phyloP scores from a whole-genome alignment of 1,284 basidiomycete genomes.

The Mrakiaceae sp. region DNA sequence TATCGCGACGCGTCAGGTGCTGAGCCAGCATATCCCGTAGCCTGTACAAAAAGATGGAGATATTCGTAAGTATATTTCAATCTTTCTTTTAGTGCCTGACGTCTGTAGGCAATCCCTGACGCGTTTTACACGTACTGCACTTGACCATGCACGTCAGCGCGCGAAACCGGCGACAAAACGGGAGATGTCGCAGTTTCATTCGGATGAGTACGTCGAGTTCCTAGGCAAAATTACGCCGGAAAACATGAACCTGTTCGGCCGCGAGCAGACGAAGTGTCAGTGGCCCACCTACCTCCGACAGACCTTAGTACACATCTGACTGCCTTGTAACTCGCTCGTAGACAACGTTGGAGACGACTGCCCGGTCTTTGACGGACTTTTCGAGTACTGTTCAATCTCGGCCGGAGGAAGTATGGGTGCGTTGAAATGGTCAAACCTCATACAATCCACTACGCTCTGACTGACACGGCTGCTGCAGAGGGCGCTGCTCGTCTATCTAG shows the following conservation, averaged over 20 bases:
- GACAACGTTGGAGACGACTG: slow-evolving; percentile 92
- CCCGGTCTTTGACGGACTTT: slow-evolving; percentile 94
- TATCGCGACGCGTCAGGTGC: slow-evolving; percentile 48
- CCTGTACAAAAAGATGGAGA: slow-evolving; percentile 93
- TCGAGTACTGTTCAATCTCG: slow-evolving; percentile 97
- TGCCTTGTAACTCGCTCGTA: slow-evolving; percentile 23
- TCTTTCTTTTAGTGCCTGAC: not conserved
- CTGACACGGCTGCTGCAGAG: slow-evolving; percentile 46
- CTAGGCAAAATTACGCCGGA: slow-evolving; percentile 70
- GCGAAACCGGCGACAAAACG: slow-evolving; percentile 98
- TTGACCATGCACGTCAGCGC: slow-evolving; percentile 46
- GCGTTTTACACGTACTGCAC: not conserved
- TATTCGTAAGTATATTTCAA: slow-evolving; percentile 57
- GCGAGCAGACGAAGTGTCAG: slow-evolving; percentile 93
- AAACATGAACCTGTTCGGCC: slow-evolving; percentile 75
- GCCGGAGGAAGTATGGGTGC: slow-evolving; percentile 96
- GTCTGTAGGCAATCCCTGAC: not conserved
- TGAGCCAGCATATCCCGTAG: not conserved
- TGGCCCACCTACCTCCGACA: slow-evolving; percentile 9
- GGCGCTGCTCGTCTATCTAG: slow-evolving; percentile 87
- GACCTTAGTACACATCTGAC: not conserved
- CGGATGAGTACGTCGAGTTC: slow-evolving; percentile 89
- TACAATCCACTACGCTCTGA: not conserved
- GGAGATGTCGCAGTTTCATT: slow-evolving; percentile 93
- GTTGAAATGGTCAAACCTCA: not conserved